Conservation (phyloP, 257 asterid genomes). For the Nicotiana tabacum region DNA sequence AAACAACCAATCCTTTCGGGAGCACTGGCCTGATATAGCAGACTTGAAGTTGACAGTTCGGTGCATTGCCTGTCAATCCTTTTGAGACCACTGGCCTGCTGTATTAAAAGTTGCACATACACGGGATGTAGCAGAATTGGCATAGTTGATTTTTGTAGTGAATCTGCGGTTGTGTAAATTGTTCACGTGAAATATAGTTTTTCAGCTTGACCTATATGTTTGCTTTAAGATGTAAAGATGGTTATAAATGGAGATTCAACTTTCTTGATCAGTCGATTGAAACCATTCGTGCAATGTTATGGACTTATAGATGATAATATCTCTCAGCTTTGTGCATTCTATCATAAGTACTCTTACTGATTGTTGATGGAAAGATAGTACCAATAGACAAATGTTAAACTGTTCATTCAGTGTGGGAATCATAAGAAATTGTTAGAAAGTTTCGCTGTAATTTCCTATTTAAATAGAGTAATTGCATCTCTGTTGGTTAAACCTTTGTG, state of each 20-base stretch:
- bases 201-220: conserved; percentile 19
- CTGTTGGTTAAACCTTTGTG: not conserved
- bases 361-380: not conserved
- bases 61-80: conserved; percentile 63
- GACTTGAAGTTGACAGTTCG: conserved; percentile 27
- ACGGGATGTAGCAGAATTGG: conserved; percentile 28
- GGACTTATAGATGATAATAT: not conserved
- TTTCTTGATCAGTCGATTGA: not conserved
- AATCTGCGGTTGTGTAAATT: conserved; percentile 22
- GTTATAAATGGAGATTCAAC: not conserved
- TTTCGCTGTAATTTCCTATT: not conserved
- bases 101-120: conserved; percentile 14
- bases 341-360: not conserved
- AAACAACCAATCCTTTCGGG: conserved; percentile 71
- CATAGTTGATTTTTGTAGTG: conserved; percentile 45
- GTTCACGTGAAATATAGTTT: conserved; percentile 13
- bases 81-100: conserved; percentile 37
- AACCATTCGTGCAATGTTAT: not conserved
- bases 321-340: not conserved
- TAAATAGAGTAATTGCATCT: not conserved
- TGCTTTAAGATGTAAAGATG: conserved; percentile 12
- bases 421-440: too few species aligned
- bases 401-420: not conserved
- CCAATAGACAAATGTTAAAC: not conserved
- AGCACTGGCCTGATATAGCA: conserved; percentile 50